Conservation (phyloP, 2,329 filamentous ascomycete genomes). For the Sarocladiaceae sp. region DNA sequence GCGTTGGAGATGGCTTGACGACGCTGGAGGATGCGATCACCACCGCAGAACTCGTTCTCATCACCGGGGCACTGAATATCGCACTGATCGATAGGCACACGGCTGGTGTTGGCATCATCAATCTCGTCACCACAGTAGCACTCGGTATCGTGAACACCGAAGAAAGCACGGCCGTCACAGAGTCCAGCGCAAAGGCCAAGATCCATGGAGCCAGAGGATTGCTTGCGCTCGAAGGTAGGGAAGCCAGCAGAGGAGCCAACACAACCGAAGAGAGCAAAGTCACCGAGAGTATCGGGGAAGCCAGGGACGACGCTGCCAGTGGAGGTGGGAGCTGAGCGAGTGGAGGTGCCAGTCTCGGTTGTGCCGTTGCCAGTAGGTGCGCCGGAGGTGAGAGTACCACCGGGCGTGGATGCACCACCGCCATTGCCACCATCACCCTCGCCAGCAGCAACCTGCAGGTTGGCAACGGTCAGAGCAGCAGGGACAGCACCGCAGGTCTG, state of each 20-base stretch:
- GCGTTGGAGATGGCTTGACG: background rate
- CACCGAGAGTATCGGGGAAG: background rate
- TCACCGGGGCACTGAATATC: conserved; percentile 19
- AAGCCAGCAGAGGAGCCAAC: background rate
- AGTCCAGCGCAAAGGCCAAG: background rate
- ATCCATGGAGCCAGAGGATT: background rate
- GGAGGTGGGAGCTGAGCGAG: background rate
- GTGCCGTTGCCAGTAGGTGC: background rate
- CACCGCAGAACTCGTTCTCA: conserved; percentile 17
- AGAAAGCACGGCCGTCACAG: background rate
- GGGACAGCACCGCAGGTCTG: background rate
- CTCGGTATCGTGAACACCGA: conserved; percentile 11
- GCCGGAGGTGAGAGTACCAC: background rate
- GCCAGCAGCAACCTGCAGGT: background rate
- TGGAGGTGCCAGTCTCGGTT: background rate
- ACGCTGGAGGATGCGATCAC: conserved; percentile 11
- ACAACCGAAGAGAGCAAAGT: background rate
- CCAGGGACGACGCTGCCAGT: background rate
- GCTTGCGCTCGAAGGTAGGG: background rate
- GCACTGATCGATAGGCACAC: conserved; percentile 12
- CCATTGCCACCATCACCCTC: background rate
- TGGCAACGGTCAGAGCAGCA: background rate
- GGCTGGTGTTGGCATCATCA: conserved; percentile 10
- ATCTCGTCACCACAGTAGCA: conserved; percentile 20
- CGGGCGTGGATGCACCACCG: background rate